phyloP scores from a whole-genome alignment of 305 asterid species.

The Fraxinus dipetala region DNA sequence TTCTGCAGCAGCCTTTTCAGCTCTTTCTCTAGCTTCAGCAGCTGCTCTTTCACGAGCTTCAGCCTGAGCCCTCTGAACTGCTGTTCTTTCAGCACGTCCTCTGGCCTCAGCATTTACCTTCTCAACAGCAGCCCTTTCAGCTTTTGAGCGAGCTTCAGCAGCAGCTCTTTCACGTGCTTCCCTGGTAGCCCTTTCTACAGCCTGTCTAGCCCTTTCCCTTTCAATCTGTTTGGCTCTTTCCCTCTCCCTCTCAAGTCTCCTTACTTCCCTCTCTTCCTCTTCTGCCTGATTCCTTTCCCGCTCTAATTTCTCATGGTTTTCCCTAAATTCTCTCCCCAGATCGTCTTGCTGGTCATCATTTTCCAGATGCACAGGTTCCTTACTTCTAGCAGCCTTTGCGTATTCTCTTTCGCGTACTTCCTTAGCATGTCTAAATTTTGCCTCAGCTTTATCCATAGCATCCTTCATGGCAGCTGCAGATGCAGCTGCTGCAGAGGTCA shows the following conservation, averaged over 20 bases:
- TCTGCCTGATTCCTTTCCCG: constrained; percentile 66
- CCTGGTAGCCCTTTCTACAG: constrained; percentile 96
- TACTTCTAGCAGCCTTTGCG: constrained; percentile 74
- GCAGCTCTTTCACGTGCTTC: constrained; percentile 89
- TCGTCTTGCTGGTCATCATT: constrained; percentile 52
- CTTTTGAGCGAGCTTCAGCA: constrained; percentile 59
- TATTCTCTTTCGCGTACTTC: constrained; percentile 92
- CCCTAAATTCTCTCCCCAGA: constrained; percentile 64
- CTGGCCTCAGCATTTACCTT: constrained; percentile 88
- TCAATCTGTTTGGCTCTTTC: constrained; percentile 64
- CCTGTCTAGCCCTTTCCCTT: constrained; percentile 77
- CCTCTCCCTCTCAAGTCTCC: constrained; percentile 65
- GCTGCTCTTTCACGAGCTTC: constrained; percentile 99
- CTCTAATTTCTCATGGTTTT: constrained; percentile 62
- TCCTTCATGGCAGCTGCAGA: constrained; percentile 99
- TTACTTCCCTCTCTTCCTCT: constrained; percentile 80
- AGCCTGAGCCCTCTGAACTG: constrained; percentile 93
- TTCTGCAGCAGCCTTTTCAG: constrained; percentile 83
- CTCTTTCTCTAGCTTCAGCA: constrained; percentile 82
- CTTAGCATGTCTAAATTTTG: constrained; percentile 91
- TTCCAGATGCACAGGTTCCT: constrained; percentile 52
- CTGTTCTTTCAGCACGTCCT: constrained; percentile 82
- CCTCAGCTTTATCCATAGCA: constrained; percentile 99
- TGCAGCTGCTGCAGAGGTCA: constrained; percentile 79
- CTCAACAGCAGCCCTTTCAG: constrained; percentile 83